phyloP scores from a whole-genome alignment of 331 rosid species.

The Rosa hybrid region DNA sequence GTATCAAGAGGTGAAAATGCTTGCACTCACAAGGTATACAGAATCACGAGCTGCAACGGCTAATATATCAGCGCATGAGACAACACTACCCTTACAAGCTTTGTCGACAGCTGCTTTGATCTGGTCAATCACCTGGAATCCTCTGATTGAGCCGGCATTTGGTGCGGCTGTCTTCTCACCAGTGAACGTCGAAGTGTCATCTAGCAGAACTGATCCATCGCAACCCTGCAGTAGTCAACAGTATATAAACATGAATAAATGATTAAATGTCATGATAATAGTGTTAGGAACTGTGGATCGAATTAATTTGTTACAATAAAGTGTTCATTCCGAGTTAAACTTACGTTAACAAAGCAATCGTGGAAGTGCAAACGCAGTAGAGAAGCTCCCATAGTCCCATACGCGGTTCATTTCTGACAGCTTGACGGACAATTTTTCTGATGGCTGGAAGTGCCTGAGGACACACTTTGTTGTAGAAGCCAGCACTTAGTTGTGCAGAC shows the following conservation, averaged over 20 bases:
- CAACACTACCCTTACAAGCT: slow-evolving; percentile 43
- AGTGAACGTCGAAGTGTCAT: slow-evolving; percentile 42
- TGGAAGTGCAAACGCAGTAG: slow-evolving; percentile 65
- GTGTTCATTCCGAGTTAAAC: background rate
- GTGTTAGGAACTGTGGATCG: background rate
- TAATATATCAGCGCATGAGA: slow-evolving; percentile 69
- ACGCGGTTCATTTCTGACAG: slow-evolving; percentile 41
- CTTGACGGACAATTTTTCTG: slow-evolving; percentile 34
- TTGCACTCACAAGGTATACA: slow-evolving; percentile 19
- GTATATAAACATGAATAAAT: background rate
- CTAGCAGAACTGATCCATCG: slow-evolving; percentile 65
- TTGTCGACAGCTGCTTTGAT: slow-evolving; percentile 47
- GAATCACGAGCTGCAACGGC: slow-evolving; percentile 60
- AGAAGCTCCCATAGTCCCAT: slow-evolving; percentile 63
- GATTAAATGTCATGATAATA: background rate
- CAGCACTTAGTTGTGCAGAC: slow-evolving; percentile 33
- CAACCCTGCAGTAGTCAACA: slow-evolving; percentile 47
- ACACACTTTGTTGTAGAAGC: slow-evolving; percentile 44
- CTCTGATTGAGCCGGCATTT: slow-evolving; percentile 47
- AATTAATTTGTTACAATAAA: background rate
- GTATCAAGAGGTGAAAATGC: background rate
- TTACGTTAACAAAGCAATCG: slow-evolving; percentile 64
- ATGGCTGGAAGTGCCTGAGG: slow-evolving; percentile 48
- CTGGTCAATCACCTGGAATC: slow-evolving; percentile 47
- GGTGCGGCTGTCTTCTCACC: slow-evolving; percentile 52